Base-by-base conservation (phyloP, 345 rosid species). In the Turritis glabra region DNA sequence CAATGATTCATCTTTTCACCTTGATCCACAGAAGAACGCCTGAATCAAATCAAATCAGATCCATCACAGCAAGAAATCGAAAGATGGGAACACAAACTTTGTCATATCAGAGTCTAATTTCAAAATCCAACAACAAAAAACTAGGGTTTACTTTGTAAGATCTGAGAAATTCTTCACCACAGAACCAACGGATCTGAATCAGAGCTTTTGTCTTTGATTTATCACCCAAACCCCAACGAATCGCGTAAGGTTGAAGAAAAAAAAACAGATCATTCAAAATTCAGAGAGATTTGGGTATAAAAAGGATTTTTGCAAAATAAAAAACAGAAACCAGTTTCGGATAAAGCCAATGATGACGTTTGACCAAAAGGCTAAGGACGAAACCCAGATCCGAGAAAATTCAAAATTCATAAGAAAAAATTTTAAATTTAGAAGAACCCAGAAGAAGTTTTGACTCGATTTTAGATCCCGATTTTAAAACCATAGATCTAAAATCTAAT, bases 1-100 rank as follows among this genome's bases (percentile, higher is more conserved):
- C 77, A 87, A 59, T 84, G 93, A 83, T 86, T 84, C 97, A 91
- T 94, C 89, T 80, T 86, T 55, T 19, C 19, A 32, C 53, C 59
- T 69, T 52, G 55, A 73, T 80, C 79, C 50, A 69, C 84, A 75
- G 86, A 71, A 81, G 87, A 82, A 84, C 86, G 83, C 86, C 92
- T 84, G 15, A 10, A 14, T 40, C 17, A 14, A 64, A 1, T 9
- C 58, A 15, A 64, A 76, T 76, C 64, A 53, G 59, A 52, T 40
- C 69, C 44, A 50, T 9, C 25, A 21, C 44, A 17, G 4, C 23
- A 46, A 46, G 37, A 52, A 10, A 62, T 12, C 12, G 10, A 47
- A 4, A 71, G 29, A 44, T 19, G 44, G 32, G 30, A 23, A 25
- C n/a, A 17, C 38, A 18, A 17, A 18, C 40, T 19, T 19, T 44